Conservation (phyloP, 2,329 filamentous ascomycete genomes). For the Xylariaceae sp. region DNA sequence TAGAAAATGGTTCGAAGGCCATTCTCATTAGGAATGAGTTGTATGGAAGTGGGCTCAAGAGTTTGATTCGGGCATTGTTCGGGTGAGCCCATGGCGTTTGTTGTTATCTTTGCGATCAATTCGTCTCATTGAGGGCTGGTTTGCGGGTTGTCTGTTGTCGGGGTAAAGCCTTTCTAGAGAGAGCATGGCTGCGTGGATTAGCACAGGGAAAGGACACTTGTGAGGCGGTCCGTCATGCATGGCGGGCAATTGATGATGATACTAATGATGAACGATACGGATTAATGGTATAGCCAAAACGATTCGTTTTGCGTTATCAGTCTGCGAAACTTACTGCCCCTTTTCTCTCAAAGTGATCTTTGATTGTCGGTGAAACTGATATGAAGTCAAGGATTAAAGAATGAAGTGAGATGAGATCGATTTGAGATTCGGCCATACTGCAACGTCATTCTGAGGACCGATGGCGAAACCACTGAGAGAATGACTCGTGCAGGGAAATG, state of each 20-base stretch:
- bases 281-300: constrained; percentile 28
- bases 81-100: background rate
- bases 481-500: too few species aligned
- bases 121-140: background rate
- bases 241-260: constrained; percentile 29
- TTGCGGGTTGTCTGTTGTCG: background rate
- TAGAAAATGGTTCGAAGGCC: background rate
- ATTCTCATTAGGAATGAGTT: background rate
- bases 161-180: constrained; percentile 9
- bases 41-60: background rate
- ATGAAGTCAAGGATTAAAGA: background rate
- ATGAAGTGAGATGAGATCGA: background rate
- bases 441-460: too few species aligned
- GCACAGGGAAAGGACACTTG: background rate
- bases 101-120: background rate
- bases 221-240: background rate
- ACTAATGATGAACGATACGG: constrained; percentile 28
- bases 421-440: background rate
- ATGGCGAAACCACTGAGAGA: too few species aligned
- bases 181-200: constrained; percentile 2
- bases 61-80: background rate
- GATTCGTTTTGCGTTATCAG: constrained; percentile 28
- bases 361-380: too few species aligned
- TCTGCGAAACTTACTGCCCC: constrained; percentile 1
- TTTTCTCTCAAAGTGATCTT: background rate